Percentiles rank a stretch among this genome's conserved stretches.
These are phyloP conservation scores for Tulasnella sp. DNA, from an alignment of 768 basidiomycete genomes.

Conservation along the genomic window DNA sequence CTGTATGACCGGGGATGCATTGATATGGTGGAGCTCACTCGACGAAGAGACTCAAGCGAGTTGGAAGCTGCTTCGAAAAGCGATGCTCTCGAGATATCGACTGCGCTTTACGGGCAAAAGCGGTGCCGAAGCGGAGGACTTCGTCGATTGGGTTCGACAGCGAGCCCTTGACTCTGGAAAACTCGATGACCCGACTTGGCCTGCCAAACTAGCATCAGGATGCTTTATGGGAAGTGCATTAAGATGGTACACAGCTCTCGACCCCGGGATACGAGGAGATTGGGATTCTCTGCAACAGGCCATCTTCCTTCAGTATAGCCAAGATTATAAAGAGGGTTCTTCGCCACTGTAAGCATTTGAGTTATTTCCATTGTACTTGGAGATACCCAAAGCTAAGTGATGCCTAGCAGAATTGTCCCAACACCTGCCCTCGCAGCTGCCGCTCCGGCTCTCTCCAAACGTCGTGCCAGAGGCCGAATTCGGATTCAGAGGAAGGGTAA, in stretches of 20 bases:
- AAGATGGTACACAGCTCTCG: not conserved
- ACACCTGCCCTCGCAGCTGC: not conserved
- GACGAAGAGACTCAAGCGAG: not conserved
- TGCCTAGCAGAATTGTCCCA: not conserved
- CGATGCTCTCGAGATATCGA: not conserved
- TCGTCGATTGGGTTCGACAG: not conserved
- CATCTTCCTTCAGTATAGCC: not conserved
- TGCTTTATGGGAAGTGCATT: conserved; percentile 5
- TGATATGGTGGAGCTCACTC: not conserved
- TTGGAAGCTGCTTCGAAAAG: not conserved
- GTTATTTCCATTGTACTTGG: no score
- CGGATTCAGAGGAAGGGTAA: not conserved
- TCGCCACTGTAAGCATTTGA: not conserved
- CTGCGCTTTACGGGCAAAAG: not conserved
- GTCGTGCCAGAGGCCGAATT: not conserved
- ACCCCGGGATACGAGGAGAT: not conserved
- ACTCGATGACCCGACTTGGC: not conserved
- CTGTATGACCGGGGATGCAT: not conserved
- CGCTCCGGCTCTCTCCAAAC: not conserved
- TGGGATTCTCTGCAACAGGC: not conserved
- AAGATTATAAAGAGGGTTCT: not conserved
- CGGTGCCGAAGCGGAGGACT: not conserved
- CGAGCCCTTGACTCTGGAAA: not conserved
- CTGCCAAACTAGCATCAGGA: not conserved
- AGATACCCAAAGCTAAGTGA: not conserved